Percentiles rank a stretch among this genome's conserved stretches.
These are phyloP conservation scores for Talaromyces verruculosus DNA, from an alignment of 2,329 filamentous ascomycete genomes.

Conservation along the genomic window DNA sequence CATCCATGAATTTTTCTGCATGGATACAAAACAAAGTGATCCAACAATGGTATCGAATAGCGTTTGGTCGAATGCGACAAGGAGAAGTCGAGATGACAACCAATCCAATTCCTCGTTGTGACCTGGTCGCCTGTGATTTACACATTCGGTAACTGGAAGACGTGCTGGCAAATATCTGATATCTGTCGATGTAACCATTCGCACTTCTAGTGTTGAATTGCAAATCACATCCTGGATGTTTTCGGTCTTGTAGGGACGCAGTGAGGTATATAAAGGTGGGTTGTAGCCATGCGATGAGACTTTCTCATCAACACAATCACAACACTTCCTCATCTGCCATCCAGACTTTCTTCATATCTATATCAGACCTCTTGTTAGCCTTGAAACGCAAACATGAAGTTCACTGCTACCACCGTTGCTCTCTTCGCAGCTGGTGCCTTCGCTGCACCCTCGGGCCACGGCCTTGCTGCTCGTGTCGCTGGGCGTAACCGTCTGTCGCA, in stretches of 20 bases:
- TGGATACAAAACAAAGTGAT: background rate
- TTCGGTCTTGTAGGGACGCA: background rate
- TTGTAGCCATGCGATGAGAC: background rate
- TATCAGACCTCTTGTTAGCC: background rate
- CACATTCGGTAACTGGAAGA: slow-evolving; percentile 1
- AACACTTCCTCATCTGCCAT: background rate
- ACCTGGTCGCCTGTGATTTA: background rate
- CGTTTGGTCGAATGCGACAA: background rate
- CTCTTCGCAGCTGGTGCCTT: slow-evolving; percentile 17
- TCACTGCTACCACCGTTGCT: slow-evolving; percentile 18
- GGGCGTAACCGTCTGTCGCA: slow-evolving; percentile 16
- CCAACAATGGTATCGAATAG: background rate
- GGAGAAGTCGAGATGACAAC: background rate
- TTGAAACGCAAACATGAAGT: slow-evolving; percentile 15
- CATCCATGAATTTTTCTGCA: background rate
- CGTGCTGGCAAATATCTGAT: background rate
- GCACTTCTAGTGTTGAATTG: slow-evolving; percentile 10
- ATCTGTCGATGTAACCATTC: slow-evolving; percentile 19
- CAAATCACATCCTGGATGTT: background rate
- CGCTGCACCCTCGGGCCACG: slow-evolving; percentile 12
- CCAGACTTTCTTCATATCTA: background rate
- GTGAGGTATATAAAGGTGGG: slow-evolving; percentile 10
- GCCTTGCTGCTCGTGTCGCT: slow-evolving; percentile 17
- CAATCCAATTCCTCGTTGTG: background rate
- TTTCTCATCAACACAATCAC: background rate